Conservation (phyloP, 2,329 filamentous ascomycete genomes). For the Colletotrichum gloeosporioides region DNA sequence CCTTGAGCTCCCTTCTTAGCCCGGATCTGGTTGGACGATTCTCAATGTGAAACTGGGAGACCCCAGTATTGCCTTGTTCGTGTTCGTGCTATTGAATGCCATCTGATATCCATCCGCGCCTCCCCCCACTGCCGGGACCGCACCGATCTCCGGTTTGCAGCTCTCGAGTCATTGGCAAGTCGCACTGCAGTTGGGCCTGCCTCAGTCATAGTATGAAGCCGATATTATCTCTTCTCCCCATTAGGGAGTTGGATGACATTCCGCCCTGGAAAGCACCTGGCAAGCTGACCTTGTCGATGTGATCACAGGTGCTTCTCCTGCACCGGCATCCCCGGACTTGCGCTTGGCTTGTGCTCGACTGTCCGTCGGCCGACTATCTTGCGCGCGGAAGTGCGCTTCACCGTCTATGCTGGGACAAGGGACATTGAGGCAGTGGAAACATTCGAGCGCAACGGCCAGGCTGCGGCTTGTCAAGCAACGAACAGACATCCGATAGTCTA, state of each 20-base stretch:
- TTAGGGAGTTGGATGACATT: neutral
- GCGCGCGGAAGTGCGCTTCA: neutral
- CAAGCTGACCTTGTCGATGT: neutral
- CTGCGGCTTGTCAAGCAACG: neutral
- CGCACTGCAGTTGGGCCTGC: neutral
- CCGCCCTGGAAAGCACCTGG: neutral
- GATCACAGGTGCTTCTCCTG: neutral
- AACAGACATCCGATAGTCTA: neutral
- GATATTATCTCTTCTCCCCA: neutral
- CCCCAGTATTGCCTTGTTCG: neutral
- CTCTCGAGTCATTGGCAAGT: slow-evolving; percentile 7
- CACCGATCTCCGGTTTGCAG: neutral
- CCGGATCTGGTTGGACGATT: neutral
- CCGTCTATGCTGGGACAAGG: neutral
- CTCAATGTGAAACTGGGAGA: slow-evolving; percentile 14
- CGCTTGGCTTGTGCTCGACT: neutral
- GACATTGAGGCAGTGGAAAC: neutral
- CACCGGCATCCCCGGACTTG: neutral
- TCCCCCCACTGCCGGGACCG: slow-evolving; percentile 3
- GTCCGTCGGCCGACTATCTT: neutral
- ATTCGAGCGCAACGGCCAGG: neutral
- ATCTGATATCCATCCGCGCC: neutral
- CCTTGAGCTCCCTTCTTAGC: neutral
- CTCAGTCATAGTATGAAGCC: neutral
- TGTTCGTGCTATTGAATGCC: neutral